These are phyloP conservation scores for Tagetes patula DNA, from an alignment of 129 eudicot species.

Conservation along the genomic window DNA sequence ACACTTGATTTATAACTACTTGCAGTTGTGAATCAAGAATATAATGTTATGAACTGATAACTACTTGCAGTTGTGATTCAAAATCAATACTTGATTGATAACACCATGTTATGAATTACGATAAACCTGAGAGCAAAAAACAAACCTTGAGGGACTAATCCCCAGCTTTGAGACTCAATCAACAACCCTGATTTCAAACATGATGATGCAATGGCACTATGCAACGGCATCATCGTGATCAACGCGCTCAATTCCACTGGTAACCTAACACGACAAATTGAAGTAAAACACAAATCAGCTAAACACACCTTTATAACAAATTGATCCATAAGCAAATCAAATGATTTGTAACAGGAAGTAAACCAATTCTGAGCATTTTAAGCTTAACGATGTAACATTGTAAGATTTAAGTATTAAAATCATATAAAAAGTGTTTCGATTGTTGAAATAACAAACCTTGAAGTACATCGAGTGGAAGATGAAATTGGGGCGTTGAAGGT, in stretches of 20 bases:
- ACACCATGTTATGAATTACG: too few species aligned
- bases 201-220: conserved; percentile 69
- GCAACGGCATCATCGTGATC: conserved; percentile 64
- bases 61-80: conserved; percentile 1
- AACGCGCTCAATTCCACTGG: conserved; percentile 54
- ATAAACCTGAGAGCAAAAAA: neutral
- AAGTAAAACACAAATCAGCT: neutral
- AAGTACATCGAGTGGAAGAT: conserved; percentile 27
- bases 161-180: conserved; percentile 55
- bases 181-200: conserved; percentile 49
- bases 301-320: neutral
- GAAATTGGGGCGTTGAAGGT: conserved; percentile 33
- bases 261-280: conserved; percentile 36
- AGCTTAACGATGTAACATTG: neutral
- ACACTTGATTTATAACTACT: neutral
- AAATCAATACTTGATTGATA: neutral
- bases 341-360: too few species aligned
- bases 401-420: neutral
- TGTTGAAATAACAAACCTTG: conserved; percentile 42
- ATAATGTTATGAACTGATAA: neutral
- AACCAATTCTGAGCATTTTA: neutral
- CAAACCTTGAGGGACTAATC: conserved; percentile 72
- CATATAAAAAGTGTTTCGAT: neutral
- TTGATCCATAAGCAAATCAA: too few species aligned
- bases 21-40: neutral